A percentile compares a stretch with the other conserved stretches of the same genome.
These are phyloP conservation scores for Schizonepeta tenuifolia DNA, from an alignment of 257 asterid genomes.

Conservation along the genomic window DNA sequence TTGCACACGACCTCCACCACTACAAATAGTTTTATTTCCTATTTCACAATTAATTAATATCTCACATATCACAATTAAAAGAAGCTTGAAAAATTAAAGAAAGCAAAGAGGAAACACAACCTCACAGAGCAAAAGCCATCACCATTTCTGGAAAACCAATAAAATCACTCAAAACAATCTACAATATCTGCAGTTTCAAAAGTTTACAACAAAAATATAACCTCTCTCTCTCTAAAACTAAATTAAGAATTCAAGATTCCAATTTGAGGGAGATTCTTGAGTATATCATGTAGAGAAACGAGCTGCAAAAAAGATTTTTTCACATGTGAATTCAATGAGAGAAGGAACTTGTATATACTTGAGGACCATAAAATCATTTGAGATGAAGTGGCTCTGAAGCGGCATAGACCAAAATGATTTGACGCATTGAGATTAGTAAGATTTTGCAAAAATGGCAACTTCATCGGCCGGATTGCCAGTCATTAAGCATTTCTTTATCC, in stretches of 20 bases:
- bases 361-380: neutral
- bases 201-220: conserved; percentile 21
- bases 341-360: neutral
- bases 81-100: neutral
- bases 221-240: conserved; percentile 19
- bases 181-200: conserved; percentile 16
- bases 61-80: neutral
- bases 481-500: conserved; percentile 79
- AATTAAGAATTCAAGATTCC: neutral
- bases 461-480: conserved; percentile 86
- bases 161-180: conserved; percentile 3
- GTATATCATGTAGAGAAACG: neutral
- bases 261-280: neutral
- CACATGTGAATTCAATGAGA: neutral
- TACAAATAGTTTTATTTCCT: neutral
- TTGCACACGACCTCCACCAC: neutral
- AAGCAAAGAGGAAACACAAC: neutral
- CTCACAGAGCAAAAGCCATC: neutral
- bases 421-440: conserved; percentile 53
- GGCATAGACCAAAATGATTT: neutral
- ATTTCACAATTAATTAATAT: neutral
- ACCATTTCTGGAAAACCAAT: neutral
- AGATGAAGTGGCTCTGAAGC: conserved; percentile 11
- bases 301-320: neutral
- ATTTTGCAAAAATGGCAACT: conserved; percentile 94